Evolutionary conservation across 2,329 filamentous ascomycete species (phyloP).

Genomic region (Bretziella fagacearum): DNA sequence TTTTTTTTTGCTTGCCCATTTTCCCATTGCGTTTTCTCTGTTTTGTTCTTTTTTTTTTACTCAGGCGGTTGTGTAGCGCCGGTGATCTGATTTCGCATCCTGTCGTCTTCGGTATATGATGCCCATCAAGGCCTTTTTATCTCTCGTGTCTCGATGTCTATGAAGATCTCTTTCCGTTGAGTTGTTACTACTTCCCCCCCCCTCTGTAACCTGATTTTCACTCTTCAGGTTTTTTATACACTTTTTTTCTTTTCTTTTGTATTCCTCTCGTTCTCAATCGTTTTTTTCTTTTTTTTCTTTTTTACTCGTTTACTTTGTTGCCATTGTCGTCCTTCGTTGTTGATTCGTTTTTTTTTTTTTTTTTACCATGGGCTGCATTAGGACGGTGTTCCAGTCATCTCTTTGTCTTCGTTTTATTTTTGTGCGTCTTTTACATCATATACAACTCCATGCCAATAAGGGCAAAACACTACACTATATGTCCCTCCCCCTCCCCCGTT

Average conservation of each 20-base stretch:
- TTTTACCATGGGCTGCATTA: conserved; percentile 8
- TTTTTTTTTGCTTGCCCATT: conserved; percentile 10
- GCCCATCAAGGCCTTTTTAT: background rate
- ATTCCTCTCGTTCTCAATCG: background rate
- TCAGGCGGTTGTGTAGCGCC: background rate
- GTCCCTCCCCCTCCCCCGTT: background rate
- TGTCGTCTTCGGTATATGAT: background rate
- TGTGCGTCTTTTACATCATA: conserved; percentile 1
- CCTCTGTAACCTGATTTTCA: too few relatives aligned
- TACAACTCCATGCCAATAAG: background rate
- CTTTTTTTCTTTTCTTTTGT: background rate
- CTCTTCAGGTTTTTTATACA: background rate
- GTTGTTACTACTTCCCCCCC: background rate
- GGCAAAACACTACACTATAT: background rate
- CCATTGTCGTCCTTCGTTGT: background rate
- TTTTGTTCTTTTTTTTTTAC: conserved; percentile 4
- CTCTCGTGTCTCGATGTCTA: background rate
- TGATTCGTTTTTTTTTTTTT: conserved; percentile 1
- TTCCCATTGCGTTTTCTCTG: background rate
- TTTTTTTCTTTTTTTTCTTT: background rate
- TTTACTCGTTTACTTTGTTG: background rate
- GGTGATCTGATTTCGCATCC: background rate
- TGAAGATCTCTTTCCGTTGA: conserved; percentile 5
- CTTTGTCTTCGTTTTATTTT: background rate
- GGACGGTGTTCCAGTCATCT: conserved; percentile 9